These are phyloP conservation scores for Pseudogymnoascus sp. DNA, from an alignment of 2,329 filamentous ascomycete genomes.

Conservation along the genomic window DNA sequence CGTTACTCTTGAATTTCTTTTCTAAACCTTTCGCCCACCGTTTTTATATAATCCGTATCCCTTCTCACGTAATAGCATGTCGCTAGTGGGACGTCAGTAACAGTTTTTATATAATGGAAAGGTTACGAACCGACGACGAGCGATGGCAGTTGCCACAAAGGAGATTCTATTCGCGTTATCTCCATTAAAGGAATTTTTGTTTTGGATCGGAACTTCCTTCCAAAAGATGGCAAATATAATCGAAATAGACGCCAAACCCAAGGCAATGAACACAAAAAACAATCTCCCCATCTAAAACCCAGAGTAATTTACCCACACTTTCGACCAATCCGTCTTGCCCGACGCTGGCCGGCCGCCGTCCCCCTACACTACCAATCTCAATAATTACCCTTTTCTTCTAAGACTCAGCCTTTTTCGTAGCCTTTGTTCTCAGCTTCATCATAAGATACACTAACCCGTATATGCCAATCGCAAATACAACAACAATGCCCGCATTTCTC, in stretches of 20 bases:
- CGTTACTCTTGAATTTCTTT: no score
- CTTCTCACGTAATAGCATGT: background rate
- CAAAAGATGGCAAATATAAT: background rate
- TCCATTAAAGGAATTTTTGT: background rate
- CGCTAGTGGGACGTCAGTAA: background rate
- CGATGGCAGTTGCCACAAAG: background rate
- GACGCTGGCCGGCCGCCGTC: background rate
- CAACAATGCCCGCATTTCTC: conserved; percentile 52
- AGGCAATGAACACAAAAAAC: background rate
- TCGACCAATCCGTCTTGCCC: background rate
- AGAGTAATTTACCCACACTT: background rate
- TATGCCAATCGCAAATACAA: conserved; percentile 36
- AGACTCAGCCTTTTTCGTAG: conserved; percentile 36
- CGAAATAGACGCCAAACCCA: background rate
- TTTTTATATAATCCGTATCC: no score
- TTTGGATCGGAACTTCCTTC: background rate
- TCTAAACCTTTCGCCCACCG: no score
- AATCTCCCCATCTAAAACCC: background rate
- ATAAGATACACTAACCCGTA: conserved; percentile 40
- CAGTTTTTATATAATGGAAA: background rate
- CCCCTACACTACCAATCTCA: background rate
- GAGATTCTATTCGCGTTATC: background rate
- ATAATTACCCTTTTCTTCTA: background rate
- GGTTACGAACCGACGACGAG: background rate
- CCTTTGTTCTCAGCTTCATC: conserved; percentile 44